Evolutionary conservation across 192 early-diverging fungal genomes (phyloP).

Genomic region (Backusella liffmaniae): DNA sequence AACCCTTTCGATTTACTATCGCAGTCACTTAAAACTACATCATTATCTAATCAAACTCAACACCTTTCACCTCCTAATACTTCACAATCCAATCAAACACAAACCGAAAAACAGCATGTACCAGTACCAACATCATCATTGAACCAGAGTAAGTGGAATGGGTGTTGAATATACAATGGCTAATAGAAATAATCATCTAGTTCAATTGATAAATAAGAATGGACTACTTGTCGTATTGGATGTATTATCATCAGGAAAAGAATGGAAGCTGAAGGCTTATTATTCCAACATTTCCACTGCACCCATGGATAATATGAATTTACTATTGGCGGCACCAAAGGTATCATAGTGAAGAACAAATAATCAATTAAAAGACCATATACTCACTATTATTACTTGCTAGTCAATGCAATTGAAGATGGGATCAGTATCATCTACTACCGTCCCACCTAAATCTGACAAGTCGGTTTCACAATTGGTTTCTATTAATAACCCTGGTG

Average conservation of each 20-base stretch:
- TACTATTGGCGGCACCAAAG: conserved; percentile 47
- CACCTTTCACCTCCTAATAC: neutral
- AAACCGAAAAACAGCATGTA: neutral
- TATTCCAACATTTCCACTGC: conserved; percentile 47
- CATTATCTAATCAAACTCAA: neutral
- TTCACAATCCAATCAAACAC: neutral
- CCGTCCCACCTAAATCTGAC: conserved; percentile 34
- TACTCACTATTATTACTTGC: neutral
- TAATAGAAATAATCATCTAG: neutral
- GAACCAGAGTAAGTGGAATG: neutral
- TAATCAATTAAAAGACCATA: neutral
- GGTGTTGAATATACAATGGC: neutral
- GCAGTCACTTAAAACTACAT: neutral
- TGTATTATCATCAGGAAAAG: conserved; percentile 8
- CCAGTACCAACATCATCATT: neutral
- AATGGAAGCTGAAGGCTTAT: conserved; percentile 33
- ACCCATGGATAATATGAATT: conserved; percentile 37
- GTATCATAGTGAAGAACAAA: conserved; percentile 6
- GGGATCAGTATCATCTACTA: conserved; percentile 39
- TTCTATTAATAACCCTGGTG: conserved; percentile 24
- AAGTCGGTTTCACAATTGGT: conserved; percentile 39
- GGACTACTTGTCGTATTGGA: conserved; percentile 42
- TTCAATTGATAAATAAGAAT: conserved; percentile 37
- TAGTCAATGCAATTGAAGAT: conserved; percentile 41
- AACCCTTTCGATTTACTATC: conserved; percentile 9